phyloP scores from a whole-genome alignment of 148 eudicot species.

The Nepenthes mirabilis region DNA sequence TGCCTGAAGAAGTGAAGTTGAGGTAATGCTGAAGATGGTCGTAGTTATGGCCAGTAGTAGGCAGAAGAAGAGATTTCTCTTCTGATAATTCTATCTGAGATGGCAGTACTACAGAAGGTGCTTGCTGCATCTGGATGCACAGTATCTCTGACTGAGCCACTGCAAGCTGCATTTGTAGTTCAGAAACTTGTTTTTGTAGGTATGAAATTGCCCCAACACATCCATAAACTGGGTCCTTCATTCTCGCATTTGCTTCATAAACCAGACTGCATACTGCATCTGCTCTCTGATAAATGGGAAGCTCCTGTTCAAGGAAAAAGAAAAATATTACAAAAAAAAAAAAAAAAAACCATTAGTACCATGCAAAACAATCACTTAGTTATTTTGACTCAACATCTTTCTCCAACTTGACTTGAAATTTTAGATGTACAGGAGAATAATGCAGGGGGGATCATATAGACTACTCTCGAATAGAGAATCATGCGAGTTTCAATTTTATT shows the following conservation, averaged over 20 bases:
- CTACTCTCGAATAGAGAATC: no score
- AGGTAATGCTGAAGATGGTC: slow-evolving; percentile 25
- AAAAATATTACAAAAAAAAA: not conserved
- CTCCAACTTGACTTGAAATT: no score
- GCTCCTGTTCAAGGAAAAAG: slow-evolving; percentile 33
- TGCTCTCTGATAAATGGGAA: slow-evolving; percentile 59
- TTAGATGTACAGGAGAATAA: no score
- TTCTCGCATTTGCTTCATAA: slow-evolving; percentile 76
- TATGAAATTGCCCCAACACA: slow-evolving; percentile 78
- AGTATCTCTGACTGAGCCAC: slow-evolving; percentile 84
- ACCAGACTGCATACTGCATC: slow-evolving; percentile 89
- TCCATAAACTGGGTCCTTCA: slow-evolving; percentile 80
- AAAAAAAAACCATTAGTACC: not conserved
- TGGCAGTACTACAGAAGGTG: slow-evolving; percentile 15
- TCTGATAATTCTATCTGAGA: slow-evolving; percentile 12
- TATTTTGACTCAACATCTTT: no score
- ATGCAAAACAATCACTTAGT: not conserved
- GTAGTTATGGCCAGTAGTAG: not conserved
- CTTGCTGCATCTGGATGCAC: slow-evolving; percentile 83
- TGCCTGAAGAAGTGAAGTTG: slow-evolving; percentile 27
- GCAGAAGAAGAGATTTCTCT: slow-evolving; percentile 20
- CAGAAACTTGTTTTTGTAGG: slow-evolving; percentile 72
- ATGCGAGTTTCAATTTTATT: no score
- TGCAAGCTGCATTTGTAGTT: slow-evolving; percentile 93
- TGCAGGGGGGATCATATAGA: no score